A percentile compares a stretch with the other conserved stretches of the same genome.
Conservation (phyloP, 2,329 filamentous ascomycete genomes). For the Dissoconium aciculare region DNA sequence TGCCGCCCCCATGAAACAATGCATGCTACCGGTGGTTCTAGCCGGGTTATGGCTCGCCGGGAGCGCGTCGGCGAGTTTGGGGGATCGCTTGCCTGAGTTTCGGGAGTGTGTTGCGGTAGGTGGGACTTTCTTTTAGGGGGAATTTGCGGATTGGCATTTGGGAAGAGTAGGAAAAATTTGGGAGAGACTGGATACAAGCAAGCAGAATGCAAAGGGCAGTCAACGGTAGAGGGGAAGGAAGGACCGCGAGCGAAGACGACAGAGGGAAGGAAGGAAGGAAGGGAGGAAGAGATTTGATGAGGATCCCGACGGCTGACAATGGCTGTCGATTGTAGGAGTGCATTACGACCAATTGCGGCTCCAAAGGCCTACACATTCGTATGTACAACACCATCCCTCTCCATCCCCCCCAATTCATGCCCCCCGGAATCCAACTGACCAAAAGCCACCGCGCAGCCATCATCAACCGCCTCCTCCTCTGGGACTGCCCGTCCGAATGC, state of each 20-base stretch:
- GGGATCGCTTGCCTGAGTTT: conserved; percentile 79
- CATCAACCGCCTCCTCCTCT: conserved; percentile 72
- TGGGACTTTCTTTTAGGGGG: conserved; percentile 6
- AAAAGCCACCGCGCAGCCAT: conserved; percentile 50
- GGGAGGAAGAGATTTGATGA: neutral
- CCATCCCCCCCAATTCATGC: conserved; percentile 5
- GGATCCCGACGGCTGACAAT: neutral
- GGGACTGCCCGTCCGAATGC: conserved; percentile 87
- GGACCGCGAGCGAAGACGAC: neutral
- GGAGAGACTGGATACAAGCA: conserved; percentile 2
- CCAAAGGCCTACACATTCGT: conserved; percentile 56
- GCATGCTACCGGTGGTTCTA: too few species aligned
- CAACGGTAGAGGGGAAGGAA: too few species aligned
- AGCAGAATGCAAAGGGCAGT: too few species aligned
- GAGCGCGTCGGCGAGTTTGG: conserved; percentile 74
- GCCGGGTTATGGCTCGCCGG: too few species aligned
- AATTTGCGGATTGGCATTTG: neutral
- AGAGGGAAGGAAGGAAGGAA: neutral
- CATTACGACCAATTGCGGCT: conserved; percentile 60
- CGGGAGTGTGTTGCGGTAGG: conserved; percentile 67
- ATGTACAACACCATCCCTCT: conserved; percentile 25
- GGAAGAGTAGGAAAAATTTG: too few species aligned
- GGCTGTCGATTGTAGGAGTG: conserved; percentile 42
- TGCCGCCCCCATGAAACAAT: too few species aligned
- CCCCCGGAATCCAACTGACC: conserved; percentile 11